A percentile compares a stretch with the other conserved stretches of the same genome.
phyloP scores from a whole-genome alignment of 2,329 filamentous ascomycete species.

The Graphilbum fragrans region DNA sequence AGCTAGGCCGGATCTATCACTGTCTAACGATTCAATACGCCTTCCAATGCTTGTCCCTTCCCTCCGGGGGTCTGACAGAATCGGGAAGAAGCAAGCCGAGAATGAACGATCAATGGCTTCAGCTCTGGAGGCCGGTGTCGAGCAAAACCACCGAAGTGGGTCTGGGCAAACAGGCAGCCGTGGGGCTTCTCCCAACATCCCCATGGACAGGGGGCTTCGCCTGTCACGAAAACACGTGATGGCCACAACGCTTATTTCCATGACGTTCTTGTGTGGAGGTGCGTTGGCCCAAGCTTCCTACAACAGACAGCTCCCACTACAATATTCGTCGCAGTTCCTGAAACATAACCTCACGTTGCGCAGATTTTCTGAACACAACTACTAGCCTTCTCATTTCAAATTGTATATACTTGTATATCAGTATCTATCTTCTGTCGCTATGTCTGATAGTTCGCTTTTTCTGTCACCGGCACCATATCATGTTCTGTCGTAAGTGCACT shows the following conservation, averaged over 20 bases:
- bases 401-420: background rate
- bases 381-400: background rate
- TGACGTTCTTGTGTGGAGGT: background rate
- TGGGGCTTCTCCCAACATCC: background rate
- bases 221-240: conserved; percentile 11
- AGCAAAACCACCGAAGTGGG: background rate
- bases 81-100: too few species aligned
- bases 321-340: too few species aligned
- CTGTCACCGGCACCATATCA: conserved; percentile 62
- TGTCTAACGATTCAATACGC: too few species aligned
- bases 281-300: background rate
- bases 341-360: too few species aligned
- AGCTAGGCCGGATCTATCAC: too few species aligned
- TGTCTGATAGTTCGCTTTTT: conserved; percentile 36
- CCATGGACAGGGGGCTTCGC: background rate
- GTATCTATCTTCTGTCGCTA: conserved; percentile 16
- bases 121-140: background rate
- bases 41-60: too few species aligned
- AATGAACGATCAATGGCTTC: too few species aligned
- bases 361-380: too few species aligned
- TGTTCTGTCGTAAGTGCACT: conserved; percentile 49
- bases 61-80: too few species aligned
- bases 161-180: conserved; percentile 4
- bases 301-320: too few species aligned
- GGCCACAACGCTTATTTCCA: background rate